These are phyloP conservation scores for Entomortierella chlamydospora DNA, from an alignment of 192 early-diverging fungal genomes.

Conservation along the genomic window DNA sequence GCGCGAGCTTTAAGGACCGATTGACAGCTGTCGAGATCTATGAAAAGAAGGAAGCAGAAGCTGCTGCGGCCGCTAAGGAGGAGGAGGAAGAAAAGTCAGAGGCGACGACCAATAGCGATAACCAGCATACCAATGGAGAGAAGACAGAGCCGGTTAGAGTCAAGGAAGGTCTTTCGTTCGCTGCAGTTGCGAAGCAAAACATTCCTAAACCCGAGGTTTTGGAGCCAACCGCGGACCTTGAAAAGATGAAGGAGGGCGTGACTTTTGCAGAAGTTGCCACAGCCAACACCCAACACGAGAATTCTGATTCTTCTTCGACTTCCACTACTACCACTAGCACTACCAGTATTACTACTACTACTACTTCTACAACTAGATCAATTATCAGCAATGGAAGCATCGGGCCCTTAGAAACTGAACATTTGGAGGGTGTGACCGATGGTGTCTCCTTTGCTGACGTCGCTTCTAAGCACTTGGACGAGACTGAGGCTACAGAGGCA, in stretches of 20 bases:
- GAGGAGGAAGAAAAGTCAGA: neutral
- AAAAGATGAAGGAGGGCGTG: slow-evolving; percentile 49
- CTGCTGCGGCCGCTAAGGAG: slow-evolving; percentile 6
- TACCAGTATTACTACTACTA: slow-evolving; percentile 20
- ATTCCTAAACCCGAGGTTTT: slow-evolving; percentile 20
- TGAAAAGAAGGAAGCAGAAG: slow-evolving; percentile 39
- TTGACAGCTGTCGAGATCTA: slow-evolving; percentile 20
- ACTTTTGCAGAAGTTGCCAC: slow-evolving; percentile 35
- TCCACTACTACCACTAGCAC: neutral
- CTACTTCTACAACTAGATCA: neutral
- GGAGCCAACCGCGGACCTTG: slow-evolving; percentile 28
- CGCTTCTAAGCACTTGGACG: neutral
- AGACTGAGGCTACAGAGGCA: neutral
- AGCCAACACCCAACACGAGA: slow-evolving; percentile 8
- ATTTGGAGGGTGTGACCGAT: slow-evolving; percentile 5
- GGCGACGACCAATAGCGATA: neutral
- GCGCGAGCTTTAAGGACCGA: slow-evolving; percentile 27
- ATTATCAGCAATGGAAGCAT: slow-evolving; percentile 1
- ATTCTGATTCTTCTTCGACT: neutral
- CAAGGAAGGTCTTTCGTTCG: slow-evolving; percentile 27
- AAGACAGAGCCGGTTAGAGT: neutral
- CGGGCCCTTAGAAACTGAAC: neutral
- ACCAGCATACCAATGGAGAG: slow-evolving; percentile 7
- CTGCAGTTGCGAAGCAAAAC: slow-evolving; percentile 17
- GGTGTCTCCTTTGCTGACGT: slow-evolving; percentile 2